Evolutionary conservation across 2,329 filamentous ascomycete genomes (phyloP).

Genomic region (Aspergillus unguis): DNA sequence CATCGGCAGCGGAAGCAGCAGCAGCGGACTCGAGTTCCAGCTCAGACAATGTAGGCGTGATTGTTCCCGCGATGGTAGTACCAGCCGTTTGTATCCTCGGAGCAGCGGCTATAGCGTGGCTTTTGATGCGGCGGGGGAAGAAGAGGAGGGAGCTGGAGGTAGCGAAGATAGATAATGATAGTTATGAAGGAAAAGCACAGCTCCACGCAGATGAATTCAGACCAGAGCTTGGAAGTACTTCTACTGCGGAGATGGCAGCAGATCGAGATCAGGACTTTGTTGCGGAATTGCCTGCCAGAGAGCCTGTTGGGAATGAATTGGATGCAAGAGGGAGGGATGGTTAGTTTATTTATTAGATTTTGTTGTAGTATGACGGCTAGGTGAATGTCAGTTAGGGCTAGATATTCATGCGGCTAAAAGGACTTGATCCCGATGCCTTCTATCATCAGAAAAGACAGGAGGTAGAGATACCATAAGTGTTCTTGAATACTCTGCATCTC

Average conservation of each 20-base stretch:
- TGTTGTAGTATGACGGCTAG: too few relatives aligned
- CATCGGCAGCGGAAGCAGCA: too few relatives aligned
- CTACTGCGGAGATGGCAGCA: neutral
- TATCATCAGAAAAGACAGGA: too few relatives aligned
- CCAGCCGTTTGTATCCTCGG: neutral
- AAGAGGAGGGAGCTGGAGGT: neutral
- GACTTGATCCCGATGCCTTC: too few relatives aligned
- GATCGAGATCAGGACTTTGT: neutral
- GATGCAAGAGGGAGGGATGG: neutral
- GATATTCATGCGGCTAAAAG: too few relatives aligned
- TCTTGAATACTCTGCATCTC: too few relatives aligned
- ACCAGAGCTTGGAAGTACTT: neutral
- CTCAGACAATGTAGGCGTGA: neutral
- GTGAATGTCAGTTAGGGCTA: too few relatives aligned
- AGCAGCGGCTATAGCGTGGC: neutral
- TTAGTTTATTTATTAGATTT: too few relatives aligned
- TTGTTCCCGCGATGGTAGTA: neutral
- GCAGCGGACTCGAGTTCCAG: neutral
- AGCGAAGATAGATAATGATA: neutral
- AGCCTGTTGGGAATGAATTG: conserved; percentile 1
- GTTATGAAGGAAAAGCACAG: neutral
- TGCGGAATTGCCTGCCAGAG: neutral
- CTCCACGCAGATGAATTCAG: neutral
- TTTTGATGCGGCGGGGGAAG: neutral
- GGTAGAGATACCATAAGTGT: too few relatives aligned